Evolutionary conservation across 1,284 basidiomycete species (phyloP).

Genomic region (Ganoderma sinense): DNA sequence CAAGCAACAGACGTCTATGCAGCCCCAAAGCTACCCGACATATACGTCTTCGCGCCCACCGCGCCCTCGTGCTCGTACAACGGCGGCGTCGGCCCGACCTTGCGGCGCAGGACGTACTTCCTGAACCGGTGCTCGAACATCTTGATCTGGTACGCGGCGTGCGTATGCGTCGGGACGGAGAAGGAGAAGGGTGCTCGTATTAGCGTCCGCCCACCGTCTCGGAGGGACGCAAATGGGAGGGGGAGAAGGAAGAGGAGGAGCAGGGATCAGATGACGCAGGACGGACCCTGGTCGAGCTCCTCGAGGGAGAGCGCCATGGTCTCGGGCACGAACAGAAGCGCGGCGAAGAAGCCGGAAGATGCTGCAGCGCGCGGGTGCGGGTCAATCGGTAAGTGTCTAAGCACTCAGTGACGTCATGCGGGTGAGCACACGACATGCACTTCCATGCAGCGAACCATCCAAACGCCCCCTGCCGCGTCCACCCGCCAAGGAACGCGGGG

Average conservation of each 20-base stretch:
- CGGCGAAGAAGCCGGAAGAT: slow-evolving; percentile 53
- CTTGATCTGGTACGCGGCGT: slow-evolving; percentile 65
- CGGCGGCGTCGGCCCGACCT: slow-evolving; percentile 48
- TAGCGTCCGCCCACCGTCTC: too few species aligned
- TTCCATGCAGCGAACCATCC: slow-evolving; percentile 56
- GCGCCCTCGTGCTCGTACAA: slow-evolving; percentile 39
- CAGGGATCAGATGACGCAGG: too few species aligned
- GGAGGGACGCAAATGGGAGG: too few species aligned
- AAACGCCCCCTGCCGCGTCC: slow-evolving; percentile 72
- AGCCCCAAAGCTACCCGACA: neutral
- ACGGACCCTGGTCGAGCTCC: slow-evolving; percentile 52
- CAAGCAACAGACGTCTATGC: neutral
- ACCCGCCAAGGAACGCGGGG: slow-evolving; percentile 63
- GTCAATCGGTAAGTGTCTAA: neutral
- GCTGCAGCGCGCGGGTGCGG: slow-evolving; percentile 15
- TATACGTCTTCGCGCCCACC: neutral
- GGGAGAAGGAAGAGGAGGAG: too few species aligned
- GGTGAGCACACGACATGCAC: neutral
- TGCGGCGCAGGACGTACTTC: slow-evolving; percentile 51
- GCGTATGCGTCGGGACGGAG: slow-evolving; percentile 62
- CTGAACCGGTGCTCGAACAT: slow-evolving; percentile 62
- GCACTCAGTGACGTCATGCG: neutral
- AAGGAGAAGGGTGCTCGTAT: slow-evolving; percentile 43
- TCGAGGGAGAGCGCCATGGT: slow-evolving; percentile 81
- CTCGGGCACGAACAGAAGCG: slow-evolving; percentile 76